Conservation (phyloP, 208 protist genomes). For the Leishmania turanica region DNA sequence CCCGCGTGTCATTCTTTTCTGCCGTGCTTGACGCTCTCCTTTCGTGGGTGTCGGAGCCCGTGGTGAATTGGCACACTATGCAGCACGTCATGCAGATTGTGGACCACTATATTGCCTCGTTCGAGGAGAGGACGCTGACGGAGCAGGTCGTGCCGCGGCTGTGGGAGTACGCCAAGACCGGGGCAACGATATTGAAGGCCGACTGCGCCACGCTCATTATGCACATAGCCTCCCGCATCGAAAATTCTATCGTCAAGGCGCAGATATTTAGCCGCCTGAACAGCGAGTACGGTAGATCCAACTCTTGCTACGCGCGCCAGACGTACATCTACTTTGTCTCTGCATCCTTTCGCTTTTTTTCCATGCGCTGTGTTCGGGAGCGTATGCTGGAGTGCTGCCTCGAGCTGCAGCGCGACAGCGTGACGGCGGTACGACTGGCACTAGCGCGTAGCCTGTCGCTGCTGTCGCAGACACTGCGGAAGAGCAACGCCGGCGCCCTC, state of each 20-base stretch:
- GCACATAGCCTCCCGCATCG: conserved; percentile 43
- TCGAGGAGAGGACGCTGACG: conserved; percentile 51
- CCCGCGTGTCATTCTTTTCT: conserved; percentile 58
- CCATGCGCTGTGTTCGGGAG: conserved; percentile 82
- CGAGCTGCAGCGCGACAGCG: conserved; percentile 81
- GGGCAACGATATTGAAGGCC: conserved; percentile 65
- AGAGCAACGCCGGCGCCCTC: conserved; percentile 33
- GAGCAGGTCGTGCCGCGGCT: conserved; percentile 76
- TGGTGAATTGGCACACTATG: conserved; percentile 80
- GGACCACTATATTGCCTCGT: conserved; percentile 54
- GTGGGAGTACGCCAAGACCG: conserved; percentile 55
- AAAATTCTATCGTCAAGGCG: conserved; percentile 55
- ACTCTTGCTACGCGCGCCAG: conserved; percentile 70
- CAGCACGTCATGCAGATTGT: conserved; percentile 62
- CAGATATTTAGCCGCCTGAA: conserved; percentile 84
- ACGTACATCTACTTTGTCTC: conserved; percentile 69
- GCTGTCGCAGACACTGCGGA: conserved; percentile 53
- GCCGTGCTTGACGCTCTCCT: conserved; percentile 50
- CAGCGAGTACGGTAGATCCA: conserved; percentile 79
- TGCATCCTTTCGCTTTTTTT: conserved; percentile 66
- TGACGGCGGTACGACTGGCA: conserved; percentile 70
- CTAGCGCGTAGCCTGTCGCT: conserved; percentile 54
- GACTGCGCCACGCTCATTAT: conserved; percentile 65
- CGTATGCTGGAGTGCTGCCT: conserved; percentile 76
- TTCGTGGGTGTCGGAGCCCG: conserved; percentile 37